Conservation (phyloP, 148 eudicot genomes). For the Euryodendron excelsum region DNA sequence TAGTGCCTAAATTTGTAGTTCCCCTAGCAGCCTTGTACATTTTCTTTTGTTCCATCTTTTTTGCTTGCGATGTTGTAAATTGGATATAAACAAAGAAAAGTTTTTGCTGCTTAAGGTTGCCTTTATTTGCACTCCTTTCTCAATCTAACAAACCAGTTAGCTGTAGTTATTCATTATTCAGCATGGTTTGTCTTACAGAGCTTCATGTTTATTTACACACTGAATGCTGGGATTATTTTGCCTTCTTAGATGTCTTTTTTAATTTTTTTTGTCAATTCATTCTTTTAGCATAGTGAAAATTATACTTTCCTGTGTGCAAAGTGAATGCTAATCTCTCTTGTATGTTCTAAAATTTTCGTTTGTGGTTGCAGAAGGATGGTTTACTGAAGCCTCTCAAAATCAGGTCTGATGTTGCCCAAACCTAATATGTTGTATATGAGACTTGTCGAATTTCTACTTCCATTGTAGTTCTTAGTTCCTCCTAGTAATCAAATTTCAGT, state of each 20-base stretch:
- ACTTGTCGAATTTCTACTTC: too few species aligned
- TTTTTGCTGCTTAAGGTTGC: neutral
- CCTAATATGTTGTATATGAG: neutral
- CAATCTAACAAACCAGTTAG: neutral
- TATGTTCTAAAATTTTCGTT: neutral
- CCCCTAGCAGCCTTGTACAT: neutral
- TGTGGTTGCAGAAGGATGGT: conserved; percentile 74
- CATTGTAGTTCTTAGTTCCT: too few species aligned
- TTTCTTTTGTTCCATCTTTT: too few species aligned
- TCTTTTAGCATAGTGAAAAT: neutral
- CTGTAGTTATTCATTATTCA: neutral
- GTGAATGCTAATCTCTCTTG: neutral
- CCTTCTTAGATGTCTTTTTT: neutral
- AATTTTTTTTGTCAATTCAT: neutral
- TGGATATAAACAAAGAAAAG: neutral
- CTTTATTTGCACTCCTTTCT: neutral
- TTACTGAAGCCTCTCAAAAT: conserved; percentile 52
- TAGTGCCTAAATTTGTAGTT: neutral
- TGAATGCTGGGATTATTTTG: neutral
- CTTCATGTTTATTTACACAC: neutral
- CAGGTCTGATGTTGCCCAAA: conserved; percentile 43
- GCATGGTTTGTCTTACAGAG: too few species aligned
- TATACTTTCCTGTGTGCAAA: neutral
- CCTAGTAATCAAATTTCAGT: too few species aligned
- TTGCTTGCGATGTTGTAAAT: too few species aligned